Conservation (phyloP, 768 basidiomycete genomes). For the Bullera alba region DNA sequence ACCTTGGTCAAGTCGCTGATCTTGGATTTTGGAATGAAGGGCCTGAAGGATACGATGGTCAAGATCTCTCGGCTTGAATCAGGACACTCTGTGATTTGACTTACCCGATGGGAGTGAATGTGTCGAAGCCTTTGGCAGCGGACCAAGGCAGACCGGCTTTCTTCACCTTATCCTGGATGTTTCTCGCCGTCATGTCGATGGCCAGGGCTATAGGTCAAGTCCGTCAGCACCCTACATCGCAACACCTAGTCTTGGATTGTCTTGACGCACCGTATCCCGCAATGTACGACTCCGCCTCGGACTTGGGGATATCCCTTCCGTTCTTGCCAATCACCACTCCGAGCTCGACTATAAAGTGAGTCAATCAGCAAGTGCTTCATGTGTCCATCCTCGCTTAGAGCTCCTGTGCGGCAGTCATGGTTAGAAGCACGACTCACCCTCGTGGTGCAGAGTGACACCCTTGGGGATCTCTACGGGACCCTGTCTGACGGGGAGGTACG, state of each 20-base stretch:
- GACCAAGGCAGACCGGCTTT: conserved; percentile 94
- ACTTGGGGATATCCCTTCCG: conserved; percentile 72
- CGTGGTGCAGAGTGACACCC: conserved; percentile 80
- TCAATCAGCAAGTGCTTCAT: neutral
- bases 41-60: conserved; percentile 48
- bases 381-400: neutral
- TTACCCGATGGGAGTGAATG: conserved; percentile 86
- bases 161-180: conserved; percentile 88
- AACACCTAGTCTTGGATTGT: neutral
- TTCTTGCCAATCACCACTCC: conserved; percentile 89
- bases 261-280: conserved; percentile 76
- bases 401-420: neutral
- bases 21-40: conserved; percentile 69
- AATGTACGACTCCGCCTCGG: conserved; percentile 66
- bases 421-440: conserved; percentile 55
- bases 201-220: conserved; percentile 68
- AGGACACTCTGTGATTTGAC: neutral
- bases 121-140: conserved; percentile 94
- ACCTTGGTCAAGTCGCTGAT: conserved; percentile 70
- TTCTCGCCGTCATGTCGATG: conserved; percentile 93
- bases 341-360: conserved; percentile 68
- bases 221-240: neutral
- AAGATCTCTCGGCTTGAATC: neutral
- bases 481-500: conserved; percentile 64
- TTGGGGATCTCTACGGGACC: conserved; percentile 77